Conservation (phyloP, 2,329 filamentous ascomycete genomes). For the Chrysoporthe puriensis region DNA sequence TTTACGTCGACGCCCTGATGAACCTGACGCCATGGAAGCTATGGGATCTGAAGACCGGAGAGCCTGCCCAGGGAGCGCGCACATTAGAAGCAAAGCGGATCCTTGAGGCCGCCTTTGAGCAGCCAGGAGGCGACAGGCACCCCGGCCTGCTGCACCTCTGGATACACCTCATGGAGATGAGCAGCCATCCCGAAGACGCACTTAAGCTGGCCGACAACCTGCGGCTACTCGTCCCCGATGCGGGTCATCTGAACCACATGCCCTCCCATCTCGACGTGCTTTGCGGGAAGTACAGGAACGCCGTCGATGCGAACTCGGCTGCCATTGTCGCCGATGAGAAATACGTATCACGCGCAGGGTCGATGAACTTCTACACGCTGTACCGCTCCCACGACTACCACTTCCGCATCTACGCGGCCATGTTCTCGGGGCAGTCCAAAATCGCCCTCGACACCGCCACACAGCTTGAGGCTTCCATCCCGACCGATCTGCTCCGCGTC, state of each 20-base stretch:
- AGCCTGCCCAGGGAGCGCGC: conserved; percentile 55
- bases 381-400: conserved; percentile 78
- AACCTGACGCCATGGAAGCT: conserved; percentile 52
- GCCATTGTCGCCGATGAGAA: conserved; percentile 71
- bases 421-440: conserved; percentile 71
- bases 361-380: conserved; percentile 74
- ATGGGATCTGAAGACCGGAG: conserved; percentile 44
- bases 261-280: conserved; percentile 76
- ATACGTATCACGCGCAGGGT: conserved; percentile 62
- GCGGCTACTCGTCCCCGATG: conserved; percentile 67
- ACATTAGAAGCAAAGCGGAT: conserved; percentile 62
- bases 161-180: conserved; percentile 35
- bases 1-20: conserved; percentile 60
- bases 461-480: conserved; percentile 64
- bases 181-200: conserved; percentile 69
- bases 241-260: conserved; percentile 69
- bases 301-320: conserved; percentile 67
- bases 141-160: conserved; percentile 68
- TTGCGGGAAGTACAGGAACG: conserved; percentile 69
- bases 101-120: conserved; percentile 60
- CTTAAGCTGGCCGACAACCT: conserved; percentile 64
- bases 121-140: conserved; percentile 53
- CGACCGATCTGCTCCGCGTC: conserved; percentile 65
- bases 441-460: conserved; percentile 64
- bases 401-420: conserved; percentile 75